Base-by-base conservation (phyloP, 148 eudicot genomes). In the Pharnaceum exiguum region DNA sequence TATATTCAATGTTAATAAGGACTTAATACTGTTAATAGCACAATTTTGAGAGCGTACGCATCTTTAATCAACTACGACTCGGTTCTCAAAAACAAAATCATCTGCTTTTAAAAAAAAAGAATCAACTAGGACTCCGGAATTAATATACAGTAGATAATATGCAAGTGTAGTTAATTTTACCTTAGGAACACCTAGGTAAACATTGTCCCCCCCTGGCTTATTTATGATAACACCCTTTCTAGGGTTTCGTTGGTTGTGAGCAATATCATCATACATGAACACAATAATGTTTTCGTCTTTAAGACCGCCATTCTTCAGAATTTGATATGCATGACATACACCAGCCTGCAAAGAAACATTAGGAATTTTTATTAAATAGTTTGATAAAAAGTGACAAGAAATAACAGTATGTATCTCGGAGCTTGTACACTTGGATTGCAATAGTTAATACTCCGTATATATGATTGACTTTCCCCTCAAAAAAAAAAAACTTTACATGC, bases 201-300 rank as follows among this genome's bases (percentile, higher is more conserved):
- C 60, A 52, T 75, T 50, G 23, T 24, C 1, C 22, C 75, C 75
- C n/a, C 21, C 10, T 0, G 79, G 79, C 12, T 19, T 21, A 40
- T 75, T 75, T 24, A 70, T 66, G 21, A 75, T 70, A 49, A 70
- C 42, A 1, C 79, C 79, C 8, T 52, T 54, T 18, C 37, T 51
- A 25, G 79, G 79, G 45, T 81, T 81, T 0, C 57, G 19, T 13
- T 28, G 1, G 50, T 62, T 31, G 54, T 36, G 15, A 5, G 85
- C 85, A 38, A 80, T 80, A 51, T 77, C 85, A 7, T 80, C 85
- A 24, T 73, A 80, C 85, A 77, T 81, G 75, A 81, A 74, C 1
- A 77, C 85, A 7, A 77, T 55, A 5, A 81, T 81, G 30, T 81
- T 77, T 32, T 81, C 73, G 21, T 81, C 82, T 56, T 74, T 81